phyloP scores from a whole-genome alignment of 495 filamentous ascomycete species.

The Friedmanniomyces simplex region DNA sequence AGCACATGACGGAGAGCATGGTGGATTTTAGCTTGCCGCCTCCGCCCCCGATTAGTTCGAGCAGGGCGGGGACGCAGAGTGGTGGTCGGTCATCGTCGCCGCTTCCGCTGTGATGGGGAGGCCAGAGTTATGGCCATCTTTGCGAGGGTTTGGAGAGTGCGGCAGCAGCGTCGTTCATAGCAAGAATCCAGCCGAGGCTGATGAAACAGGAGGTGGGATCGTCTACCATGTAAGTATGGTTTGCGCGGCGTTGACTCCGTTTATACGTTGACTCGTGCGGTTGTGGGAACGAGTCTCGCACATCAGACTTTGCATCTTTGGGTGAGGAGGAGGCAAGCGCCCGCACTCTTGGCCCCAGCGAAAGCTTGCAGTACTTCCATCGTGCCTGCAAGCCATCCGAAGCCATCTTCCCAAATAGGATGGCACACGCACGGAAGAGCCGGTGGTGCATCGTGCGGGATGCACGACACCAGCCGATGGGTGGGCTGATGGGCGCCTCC shows the following conservation, averaged over 20 bases:
- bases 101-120: background rate
- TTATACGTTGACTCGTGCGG: too few species aligned
- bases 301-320: too few species aligned
- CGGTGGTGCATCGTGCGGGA: background rate
- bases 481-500: background rate
- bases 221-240: too few species aligned
- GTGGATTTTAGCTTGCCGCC: constrained; percentile 6
- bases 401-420: background rate
- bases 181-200: too few species aligned
- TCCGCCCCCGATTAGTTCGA: constrained; percentile 1
- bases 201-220: too few species aligned
- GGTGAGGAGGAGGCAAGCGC: background rate
- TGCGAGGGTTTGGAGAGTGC: too few species aligned
- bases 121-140: too few species aligned
- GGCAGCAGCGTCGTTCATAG: too few species aligned
- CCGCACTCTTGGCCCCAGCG: background rate
- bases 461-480: background rate
- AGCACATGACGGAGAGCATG: background rate
- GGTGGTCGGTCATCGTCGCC: background rate
- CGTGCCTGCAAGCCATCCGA: background rate
- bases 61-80: background rate
- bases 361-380: too few species aligned
- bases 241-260: too few species aligned
- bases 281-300: too few species aligned
- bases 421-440: background rate